Conservation (phyloP, 2,329 filamentous ascomycete species). For the Talaromyces sp. region DNA sequence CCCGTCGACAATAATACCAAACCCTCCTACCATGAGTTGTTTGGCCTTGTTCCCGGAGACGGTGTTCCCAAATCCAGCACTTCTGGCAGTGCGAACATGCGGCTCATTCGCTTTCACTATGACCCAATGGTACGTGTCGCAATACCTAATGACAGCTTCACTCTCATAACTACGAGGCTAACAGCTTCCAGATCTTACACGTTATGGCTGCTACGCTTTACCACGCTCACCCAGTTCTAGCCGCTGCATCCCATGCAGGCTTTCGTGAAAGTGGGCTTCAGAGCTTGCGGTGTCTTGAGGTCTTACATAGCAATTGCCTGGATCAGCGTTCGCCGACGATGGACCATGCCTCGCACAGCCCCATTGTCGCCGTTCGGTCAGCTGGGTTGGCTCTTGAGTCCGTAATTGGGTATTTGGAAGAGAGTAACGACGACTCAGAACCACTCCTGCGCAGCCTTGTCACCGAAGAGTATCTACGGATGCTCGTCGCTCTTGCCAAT, state of each 20-base stretch:
- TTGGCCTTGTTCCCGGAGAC: constrained; percentile 42
- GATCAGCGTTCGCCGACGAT: constrained; percentile 21
- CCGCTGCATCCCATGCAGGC: constrained; percentile 72
- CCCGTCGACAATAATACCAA: constrained; percentile 46
- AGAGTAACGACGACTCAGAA: constrained; percentile 22
- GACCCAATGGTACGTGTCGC: constrained; percentile 75
- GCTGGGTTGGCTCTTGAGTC: constrained; percentile 79
- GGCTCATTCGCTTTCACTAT: constrained; percentile 78
- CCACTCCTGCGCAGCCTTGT: constrained; percentile 55
- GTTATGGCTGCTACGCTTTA: constrained; percentile 71
- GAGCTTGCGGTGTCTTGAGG: constrained; percentile 54
- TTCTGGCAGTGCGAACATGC: constrained; percentile 37
- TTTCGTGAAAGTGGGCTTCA: constrained; percentile 84
- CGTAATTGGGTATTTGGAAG: constrained; percentile 61
- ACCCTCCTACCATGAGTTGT: constrained; percentile 36
- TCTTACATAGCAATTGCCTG: constrained; percentile 14
- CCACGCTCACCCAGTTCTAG: constrained; percentile 71
- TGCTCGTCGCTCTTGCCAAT: constrained; percentile 67
- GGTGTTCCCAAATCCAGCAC: constrained; percentile 29
- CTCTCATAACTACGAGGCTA: background rate
- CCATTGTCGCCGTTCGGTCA: constrained; percentile 81
- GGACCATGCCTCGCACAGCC: constrained; percentile 45
- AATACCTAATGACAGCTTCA: background rate
- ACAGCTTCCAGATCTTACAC: constrained; percentile 69
- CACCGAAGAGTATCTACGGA: constrained; percentile 62